Percentiles rank a stretch among this genome's conserved stretches.
phyloP scores from a whole-genome alignment of 1,284 basidiomycete species.

The Ganoderma sp. region DNA sequence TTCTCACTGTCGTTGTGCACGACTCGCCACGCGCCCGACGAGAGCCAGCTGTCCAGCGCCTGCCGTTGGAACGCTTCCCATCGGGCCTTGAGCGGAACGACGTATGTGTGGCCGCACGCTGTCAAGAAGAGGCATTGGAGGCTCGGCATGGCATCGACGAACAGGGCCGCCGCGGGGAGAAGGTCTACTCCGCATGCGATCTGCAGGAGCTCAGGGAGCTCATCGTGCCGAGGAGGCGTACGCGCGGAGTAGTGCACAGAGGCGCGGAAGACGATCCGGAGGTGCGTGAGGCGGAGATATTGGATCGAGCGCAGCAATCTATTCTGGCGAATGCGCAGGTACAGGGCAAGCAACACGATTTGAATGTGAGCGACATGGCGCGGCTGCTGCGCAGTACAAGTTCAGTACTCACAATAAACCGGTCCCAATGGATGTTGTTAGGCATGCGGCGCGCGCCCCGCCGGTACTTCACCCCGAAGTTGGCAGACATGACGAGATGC shows the following conservation, averaged over 20 bases:
- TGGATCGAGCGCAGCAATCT: not conserved
- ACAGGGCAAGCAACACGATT: not conserved
- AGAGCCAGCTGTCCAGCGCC: not conserved
- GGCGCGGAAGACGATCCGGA: not conserved
- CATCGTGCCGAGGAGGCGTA: not conserved
- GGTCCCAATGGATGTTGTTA: not conserved
- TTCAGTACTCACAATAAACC: not conserved
- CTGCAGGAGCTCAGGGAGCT: not conserved
- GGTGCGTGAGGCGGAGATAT: not conserved
- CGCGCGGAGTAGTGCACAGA: not conserved
- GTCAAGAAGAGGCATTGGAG: not conserved
- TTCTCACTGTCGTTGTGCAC: not conserved
- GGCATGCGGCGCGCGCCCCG: not conserved
- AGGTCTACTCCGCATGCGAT: not conserved
- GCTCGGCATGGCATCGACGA: not conserved
- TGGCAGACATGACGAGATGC: not conserved
- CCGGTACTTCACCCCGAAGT: too few relatives aligned
- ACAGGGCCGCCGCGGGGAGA: not conserved
- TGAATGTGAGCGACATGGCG: too few relatives aligned
- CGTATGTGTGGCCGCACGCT: not conserved
- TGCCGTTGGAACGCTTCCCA: too few relatives aligned
- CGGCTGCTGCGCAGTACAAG: too few relatives aligned
- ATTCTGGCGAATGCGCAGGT: not conserved
- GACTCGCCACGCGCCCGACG: not conserved
- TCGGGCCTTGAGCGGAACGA: not conserved